These are phyloP conservation scores for Casuarina cunninghamiana DNA, from an alignment of 306 rosid genomes.

Conservation along the genomic window DNA sequence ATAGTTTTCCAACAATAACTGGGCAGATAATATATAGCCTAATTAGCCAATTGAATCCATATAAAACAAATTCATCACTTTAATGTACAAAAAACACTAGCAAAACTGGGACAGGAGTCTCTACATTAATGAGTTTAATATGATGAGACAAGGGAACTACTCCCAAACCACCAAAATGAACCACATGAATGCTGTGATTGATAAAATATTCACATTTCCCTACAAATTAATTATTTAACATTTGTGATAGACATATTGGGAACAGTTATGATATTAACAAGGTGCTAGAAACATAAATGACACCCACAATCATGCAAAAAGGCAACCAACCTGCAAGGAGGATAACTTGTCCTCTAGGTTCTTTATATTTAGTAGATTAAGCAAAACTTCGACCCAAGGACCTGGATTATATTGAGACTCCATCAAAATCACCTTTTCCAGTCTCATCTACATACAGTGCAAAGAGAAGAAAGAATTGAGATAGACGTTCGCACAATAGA, in stretches of 20 bases:
- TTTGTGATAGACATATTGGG: not conserved
- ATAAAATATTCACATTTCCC: not conserved
- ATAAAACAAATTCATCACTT: not conserved
- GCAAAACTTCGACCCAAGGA: conserved; percentile 99
- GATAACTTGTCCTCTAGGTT: conserved; percentile 91
- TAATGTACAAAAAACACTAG: too few relatives aligned
- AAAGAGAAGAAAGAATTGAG: not conserved
- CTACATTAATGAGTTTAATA: not conserved
- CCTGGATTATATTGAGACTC: conserved; percentile 90
- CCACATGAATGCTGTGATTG: not conserved
- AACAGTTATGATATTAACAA: not conserved
- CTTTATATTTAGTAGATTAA: conserved; percentile 71
- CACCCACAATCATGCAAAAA: not conserved
- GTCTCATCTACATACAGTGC: conserved; percentile 16
- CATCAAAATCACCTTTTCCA: conserved; percentile 84
- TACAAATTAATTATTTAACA: not conserved
- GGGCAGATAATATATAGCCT: too few relatives aligned
- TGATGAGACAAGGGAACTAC: not conserved
- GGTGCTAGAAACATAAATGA: not conserved
- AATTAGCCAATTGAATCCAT: too few relatives aligned
- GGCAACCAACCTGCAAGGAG: conserved; percentile 82
- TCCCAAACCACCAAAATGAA: not conserved
- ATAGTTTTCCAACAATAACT: too few relatives aligned
- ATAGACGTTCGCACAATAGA: not conserved
- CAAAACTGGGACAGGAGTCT: not conserved